A percentile compares a stretch with the other conserved stretches of the same genome.
Evolutionary conservation across 2,329 filamentous ascomycete genomes (phyloP).

Genomic region (Phyllosticta citribraziliensis): DNA sequence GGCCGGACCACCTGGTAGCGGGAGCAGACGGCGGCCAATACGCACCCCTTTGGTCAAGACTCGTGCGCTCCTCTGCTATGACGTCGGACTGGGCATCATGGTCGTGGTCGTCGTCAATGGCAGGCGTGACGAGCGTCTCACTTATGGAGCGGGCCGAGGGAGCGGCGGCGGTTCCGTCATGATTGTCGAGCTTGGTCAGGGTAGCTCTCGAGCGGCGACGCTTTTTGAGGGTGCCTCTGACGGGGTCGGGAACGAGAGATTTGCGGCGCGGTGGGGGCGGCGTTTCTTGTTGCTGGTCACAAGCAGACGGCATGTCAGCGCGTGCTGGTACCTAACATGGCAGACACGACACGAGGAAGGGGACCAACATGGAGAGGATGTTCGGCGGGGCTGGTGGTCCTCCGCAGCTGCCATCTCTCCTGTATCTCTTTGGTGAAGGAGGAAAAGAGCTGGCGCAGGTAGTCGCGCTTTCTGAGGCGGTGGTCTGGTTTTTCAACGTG

Average conservation of each 20-base stretch:
- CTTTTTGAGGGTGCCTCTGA: constrained; percentile 5
- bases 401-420: constrained; percentile 4
- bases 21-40: constrained; percentile 5
- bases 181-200: constrained; percentile 3
- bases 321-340: neutral
- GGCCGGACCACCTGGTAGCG: constrained; percentile 5
- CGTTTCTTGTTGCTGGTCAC: neutral
- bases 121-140: neutral
- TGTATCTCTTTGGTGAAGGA: neutral
- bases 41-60: constrained; percentile 7
- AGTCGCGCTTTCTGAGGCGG: constrained; percentile 10
- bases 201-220: constrained; percentile 6
- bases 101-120: neutral
- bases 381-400: constrained; percentile 1
- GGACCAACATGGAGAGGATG: neutral
- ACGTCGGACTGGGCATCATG: constrained; percentile 3
- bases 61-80: constrained; percentile 1
- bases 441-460: constrained; percentile 7
- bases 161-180: constrained; percentile 1
- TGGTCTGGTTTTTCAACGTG: constrained; percentile 1
- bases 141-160: neutral
- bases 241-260: constrained; percentile 3
- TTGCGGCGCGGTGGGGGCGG: constrained; percentile 4
- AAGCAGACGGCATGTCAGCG: neutral
- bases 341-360: neutral